phyloP scores from a whole-genome alignment of 148 eudicot genomes.

The Rhododendron mucronatum region DNA sequence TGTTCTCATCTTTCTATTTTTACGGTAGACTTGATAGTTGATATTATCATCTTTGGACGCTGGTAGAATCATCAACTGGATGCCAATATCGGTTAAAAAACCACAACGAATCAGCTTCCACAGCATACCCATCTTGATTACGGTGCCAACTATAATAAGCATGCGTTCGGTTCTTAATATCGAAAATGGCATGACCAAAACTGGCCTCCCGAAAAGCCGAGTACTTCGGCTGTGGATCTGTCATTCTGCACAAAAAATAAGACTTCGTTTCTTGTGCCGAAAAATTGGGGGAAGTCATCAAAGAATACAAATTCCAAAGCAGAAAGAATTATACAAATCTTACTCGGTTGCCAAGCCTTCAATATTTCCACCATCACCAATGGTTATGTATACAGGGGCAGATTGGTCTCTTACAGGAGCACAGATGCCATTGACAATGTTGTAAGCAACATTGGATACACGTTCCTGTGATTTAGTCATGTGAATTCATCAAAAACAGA shows the following conservation, averaged over 20 bases:
- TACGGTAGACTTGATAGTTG: neutral
- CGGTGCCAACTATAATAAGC: slow-evolving; percentile 33
- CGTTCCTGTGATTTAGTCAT: slow-evolving; percentile 29
- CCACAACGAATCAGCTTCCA: slow-evolving; percentile 36
- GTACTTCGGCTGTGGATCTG: slow-evolving; percentile 46
- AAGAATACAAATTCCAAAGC: neutral
- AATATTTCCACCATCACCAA: slow-evolving; percentile 52
- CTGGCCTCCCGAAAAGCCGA: slow-evolving; percentile 46
- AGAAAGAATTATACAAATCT: neutral
- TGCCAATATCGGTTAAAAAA: slow-evolving; percentile 29
- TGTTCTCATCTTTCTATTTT: neutral
- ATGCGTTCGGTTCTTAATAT: slow-evolving; percentile 42
- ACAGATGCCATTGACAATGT: slow-evolving; percentile 37
- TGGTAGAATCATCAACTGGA: slow-evolving; percentile 19
- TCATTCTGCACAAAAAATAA: slow-evolving; percentile 19
- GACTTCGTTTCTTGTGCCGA: neutral
- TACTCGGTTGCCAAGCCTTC: slow-evolving; percentile 44
- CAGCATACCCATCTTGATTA: slow-evolving; percentile 41
- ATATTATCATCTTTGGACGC: neutral
- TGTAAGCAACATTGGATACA: slow-evolving; percentile 35
- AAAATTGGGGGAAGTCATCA: neutral
- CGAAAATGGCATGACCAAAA: slow-evolving; percentile 38
- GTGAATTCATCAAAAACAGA: neutral
- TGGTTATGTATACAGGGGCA: slow-evolving; percentile 48
- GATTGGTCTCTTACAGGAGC: slow-evolving; percentile 29